phyloP scores from a whole-genome alignment of 2,329 filamentous ascomycete species.

The Aspergillus uvarum region DNA sequence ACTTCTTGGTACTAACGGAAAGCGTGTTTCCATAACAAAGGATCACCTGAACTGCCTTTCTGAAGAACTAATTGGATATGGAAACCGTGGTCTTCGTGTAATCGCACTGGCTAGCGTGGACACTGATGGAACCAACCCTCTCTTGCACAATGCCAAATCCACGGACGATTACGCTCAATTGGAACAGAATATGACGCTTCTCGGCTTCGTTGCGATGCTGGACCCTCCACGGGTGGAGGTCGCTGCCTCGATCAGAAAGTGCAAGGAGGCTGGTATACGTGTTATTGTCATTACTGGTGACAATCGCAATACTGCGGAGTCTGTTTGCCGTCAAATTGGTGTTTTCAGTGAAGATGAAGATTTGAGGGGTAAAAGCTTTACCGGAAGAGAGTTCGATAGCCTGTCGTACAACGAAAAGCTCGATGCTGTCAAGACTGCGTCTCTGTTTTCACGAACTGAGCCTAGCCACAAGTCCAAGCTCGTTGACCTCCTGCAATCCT shows the following conservation, averaged over 20 bases:
- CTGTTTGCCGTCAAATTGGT: slow-evolving; percentile 95
- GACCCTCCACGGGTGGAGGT: slow-evolving; percentile 95
- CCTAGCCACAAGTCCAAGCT: slow-evolving; percentile 96
- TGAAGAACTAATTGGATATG: slow-evolving; percentile 83
- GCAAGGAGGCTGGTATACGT: slow-evolving; percentile 88
- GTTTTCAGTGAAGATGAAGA: slow-evolving; percentile 82
- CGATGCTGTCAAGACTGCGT: slow-evolving; percentile 79
- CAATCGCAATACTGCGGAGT: slow-evolving; percentile 96
- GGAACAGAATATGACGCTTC: slow-evolving; percentile 90
- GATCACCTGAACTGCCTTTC: slow-evolving; percentile 69
- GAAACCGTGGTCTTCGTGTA: slow-evolving; percentile 87
- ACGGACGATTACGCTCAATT: slow-evolving; percentile 80
- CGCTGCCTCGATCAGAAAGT: slow-evolving; percentile 78
- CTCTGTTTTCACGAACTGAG: slow-evolving; percentile 93
- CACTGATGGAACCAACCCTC: slow-evolving; percentile 67
- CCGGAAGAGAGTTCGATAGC: slow-evolving; percentile 89
- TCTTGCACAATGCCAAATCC: slow-evolving; percentile 73
- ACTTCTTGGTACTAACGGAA: slow-evolving; percentile 74
- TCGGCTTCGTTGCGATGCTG: slow-evolving; percentile 93
- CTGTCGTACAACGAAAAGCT: slow-evolving; percentile 77
- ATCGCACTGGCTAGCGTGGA: slow-evolving; percentile 89
- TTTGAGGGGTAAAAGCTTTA: slow-evolving; percentile 87
- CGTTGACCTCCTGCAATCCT: slow-evolving; percentile 89
- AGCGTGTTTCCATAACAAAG: slow-evolving; percentile 69
- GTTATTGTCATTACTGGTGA: slow-evolving; percentile 98